A percentile compares a stretch with the other conserved stretches of the same genome.
phyloP scores from a whole-genome alignment of 164 flowering plant genomes.

The Platanus orientalis region DNA sequence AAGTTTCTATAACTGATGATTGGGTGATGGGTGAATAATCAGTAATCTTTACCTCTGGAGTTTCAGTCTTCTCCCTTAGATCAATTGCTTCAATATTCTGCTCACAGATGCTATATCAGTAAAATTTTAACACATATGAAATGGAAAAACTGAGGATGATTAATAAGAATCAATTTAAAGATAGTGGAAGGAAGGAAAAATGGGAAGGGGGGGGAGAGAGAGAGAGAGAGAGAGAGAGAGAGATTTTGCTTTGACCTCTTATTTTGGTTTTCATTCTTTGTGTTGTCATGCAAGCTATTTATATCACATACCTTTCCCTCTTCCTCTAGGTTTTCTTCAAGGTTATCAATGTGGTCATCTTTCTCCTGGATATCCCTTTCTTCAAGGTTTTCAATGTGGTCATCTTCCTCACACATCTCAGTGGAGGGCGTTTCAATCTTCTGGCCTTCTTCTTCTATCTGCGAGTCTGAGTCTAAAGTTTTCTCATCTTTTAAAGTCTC shows the following conservation, averaged over 20 bases:
- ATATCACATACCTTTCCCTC: background rate
- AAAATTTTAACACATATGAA: background rate
- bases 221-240: background rate
- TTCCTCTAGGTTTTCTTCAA: background rate
- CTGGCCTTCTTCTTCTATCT: background rate
- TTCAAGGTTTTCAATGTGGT: background rate
- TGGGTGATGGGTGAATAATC: too few relatives aligned
- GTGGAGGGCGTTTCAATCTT: background rate
- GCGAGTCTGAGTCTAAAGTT: background rate
- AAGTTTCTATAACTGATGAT: too few relatives aligned
- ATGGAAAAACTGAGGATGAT: too few relatives aligned
- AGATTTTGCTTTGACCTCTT: too few relatives aligned
- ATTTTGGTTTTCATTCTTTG: background rate
- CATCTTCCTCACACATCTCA: background rate
- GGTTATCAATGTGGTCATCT: background rate
- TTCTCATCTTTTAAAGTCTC: conserved; percentile 4
- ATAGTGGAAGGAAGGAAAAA: background rate
- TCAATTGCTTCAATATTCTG: conserved; percentile 10
- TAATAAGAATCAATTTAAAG: too few relatives aligned
- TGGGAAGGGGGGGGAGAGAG: background rate
- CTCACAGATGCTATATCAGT: conserved; percentile 12
- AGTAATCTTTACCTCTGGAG: too few relatives aligned
- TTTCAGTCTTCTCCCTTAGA: background rate
- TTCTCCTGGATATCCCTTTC: background rate
- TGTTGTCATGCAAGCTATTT: background rate